Base-by-base conservation (phyloP, 257 asterid genomes). In the Solanum dulcamara region DNA sequence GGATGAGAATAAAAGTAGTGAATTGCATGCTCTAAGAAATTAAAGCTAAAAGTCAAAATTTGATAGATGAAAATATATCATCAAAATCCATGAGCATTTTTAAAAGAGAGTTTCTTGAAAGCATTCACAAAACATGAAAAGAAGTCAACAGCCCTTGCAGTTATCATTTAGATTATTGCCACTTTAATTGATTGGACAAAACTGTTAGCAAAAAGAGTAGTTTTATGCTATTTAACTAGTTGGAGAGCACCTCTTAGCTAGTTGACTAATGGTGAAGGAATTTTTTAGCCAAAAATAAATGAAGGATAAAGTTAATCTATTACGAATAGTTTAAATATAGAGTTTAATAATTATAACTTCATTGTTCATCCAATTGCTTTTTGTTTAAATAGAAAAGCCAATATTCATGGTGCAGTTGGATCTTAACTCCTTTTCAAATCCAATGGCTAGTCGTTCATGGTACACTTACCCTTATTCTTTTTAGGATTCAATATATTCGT, bases 341-440 rank as follows among this genome's bases (percentile, higher is more conserved):
- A 62, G 20, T 28, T 62, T 62, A 28, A 5, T 26, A 28, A 26
- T 26, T 62, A 62, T 62, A 26, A 62, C 37, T 62, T 62, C 32
- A 59, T 59, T n/a, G 67, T 24, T 60, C 33, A 60, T n/a, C n/a
- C 38, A 64, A 28, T 64, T 5, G 72, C 4, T 68, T 24, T 20
- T 70, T 32, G 26, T 17, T 70, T 37, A 28, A 35, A 70, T 71
- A 75, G 85, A 22, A 86, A 88, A 88, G 90, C 87, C 89, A 84
- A 57, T 74, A 84, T 81, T 86, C 81, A 88, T 71, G 87, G 86
- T 66, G 50, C 55, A 71, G 30, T 30, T 86, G 55, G 80, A 62
- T 62, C 37, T 5, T 26, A n/a, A 59, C 32, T 53, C 24, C 26
- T 59, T 59, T 59, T 10, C 7, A 59, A 59, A n/a, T 59, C 10